Evolutionary conservation across 2,329 filamentous ascomycete species (phyloP), one percentile per base, ranked within the genome.

Genomic region (Alternaria burnsii): DNA sequence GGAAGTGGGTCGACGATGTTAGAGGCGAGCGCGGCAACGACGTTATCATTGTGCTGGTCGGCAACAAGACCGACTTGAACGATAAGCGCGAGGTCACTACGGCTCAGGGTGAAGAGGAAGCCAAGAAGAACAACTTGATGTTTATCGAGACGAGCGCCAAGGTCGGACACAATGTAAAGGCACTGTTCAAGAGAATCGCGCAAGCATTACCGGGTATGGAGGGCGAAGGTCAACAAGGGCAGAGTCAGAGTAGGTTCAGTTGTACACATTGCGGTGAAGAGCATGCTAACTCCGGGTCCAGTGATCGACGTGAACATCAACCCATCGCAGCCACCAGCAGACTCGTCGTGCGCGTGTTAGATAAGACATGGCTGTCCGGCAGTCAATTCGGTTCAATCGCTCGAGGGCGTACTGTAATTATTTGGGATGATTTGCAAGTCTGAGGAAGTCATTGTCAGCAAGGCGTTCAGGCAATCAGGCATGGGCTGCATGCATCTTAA

Each of bases 1-100:
- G 94, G 76, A 99, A 99, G 86, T 99, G 96, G 95, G 97, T 99
- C 69, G 95, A 99, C 78, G 95, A 99, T 77, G 95, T 99, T 59
- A 88, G 95, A 64, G 94, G 94, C 52, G 95, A 99, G 84, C 88
- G 95, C 75, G 95, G 95, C 52, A 97, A 97, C 84, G 95, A 99
- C 81, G 96, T 99, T 62, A 99, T 99, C 74, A 98, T 99, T 74
- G 95, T 99, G 47, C 84, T 99, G 47, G 96, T 99, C 40, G 95
- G 95, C 69, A 99, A 99, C 86, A 99, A 99, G 89, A 99, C 95
- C 44, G 95, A 99, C 85, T 82, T 99, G 80, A 97, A 95, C 80
- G 95, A 99, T 81, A 98, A 97, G 87, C 88, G 95, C 56, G 94
- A 99, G 82, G 95, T 99, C 62, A 99, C 94, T 42, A 96, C 93